Evolutionary conservation across 495 filamentous ascomycete species (phyloP), one percentile per base, ranked within the genome.

Genomic region (Daldinia loculata): DNA sequence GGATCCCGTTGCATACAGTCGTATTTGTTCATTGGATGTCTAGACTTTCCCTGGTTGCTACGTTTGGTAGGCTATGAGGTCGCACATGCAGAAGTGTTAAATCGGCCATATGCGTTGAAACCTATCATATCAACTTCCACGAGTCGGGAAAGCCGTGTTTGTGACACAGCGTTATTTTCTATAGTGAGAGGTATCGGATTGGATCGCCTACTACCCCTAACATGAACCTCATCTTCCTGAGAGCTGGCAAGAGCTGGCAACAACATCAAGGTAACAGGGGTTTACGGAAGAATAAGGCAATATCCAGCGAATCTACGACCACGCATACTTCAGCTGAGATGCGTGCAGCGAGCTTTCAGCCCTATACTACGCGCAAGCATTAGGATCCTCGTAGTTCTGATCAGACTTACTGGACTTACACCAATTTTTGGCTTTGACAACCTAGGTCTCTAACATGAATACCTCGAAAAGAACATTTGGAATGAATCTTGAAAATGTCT

Each of bases 21-120:
- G 43, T 22, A 11, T 24, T 48, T 51, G 4, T 26, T 32, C 0
- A 52, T 61, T 51, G 43, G 43, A 24, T 9, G 22, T 4, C 19
- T 61, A 9, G 3, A 51, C 11, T 0, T 11, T 24, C 1, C 3
- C 27, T 27, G 29, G 26, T n/a, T 12, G 29, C 41, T 12, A 58
- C 41, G 27, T 19, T 14, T 29, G 45, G 27, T 12, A 48, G 41
- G 63, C 53, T 51, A 27, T 58, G 41, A 50, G 30, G 53, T n/a
- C 58, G 43, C 51, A 56, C 26, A 14, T 59, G 30, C 22, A 52
- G n/a, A n/a, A 27, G 38, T 66, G 8, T 15, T 29, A 36, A 27
- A 36, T 43, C 22, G 9, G 9, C 26, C 34, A 55, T 45, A 24
- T 27, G 15, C 8, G 38, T 9, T 24, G 36, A 43, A 26, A 32